These are phyloP conservation scores for Sugiyamaella boreocaroliniensis DNA, from an alignment of 805 yeast genomes.

Conservation along the genomic window DNA sequence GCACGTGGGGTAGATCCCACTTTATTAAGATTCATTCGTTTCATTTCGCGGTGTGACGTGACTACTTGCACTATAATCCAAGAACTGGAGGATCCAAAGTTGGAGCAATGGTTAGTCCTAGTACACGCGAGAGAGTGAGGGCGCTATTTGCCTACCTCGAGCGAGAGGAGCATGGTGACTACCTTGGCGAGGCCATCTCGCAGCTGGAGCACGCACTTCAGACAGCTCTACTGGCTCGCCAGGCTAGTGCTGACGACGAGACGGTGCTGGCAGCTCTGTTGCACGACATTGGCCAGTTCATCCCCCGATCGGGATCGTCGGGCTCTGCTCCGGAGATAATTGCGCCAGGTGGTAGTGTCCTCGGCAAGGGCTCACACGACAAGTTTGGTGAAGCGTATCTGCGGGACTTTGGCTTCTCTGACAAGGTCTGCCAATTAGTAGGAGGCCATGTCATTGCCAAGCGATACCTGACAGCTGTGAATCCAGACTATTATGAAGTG, in stretches of 20 bases:
- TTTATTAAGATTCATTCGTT: too few relatives aligned
- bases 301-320: slow-evolving; percentile 4
- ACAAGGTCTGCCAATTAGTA: slow-evolving; percentile 15
- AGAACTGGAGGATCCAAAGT: too few relatives aligned
- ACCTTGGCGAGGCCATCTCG: slow-evolving; percentile 13
- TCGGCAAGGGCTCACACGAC: slow-evolving; percentile 8
- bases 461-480: slow-evolving; percentile 11
- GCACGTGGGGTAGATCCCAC: too few relatives aligned
- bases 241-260: slow-evolving; percentile 12
- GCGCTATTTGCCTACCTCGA: slow-evolving; percentile 8
- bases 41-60: too few relatives aligned
- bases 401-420: slow-evolving; percentile 13
- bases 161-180: slow-evolving; percentile 12
- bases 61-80: too few relatives aligned
- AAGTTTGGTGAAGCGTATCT: slow-evolving; percentile 12
- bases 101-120: background rate
- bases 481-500: slow-evolving; percentile 6
- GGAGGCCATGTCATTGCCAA: slow-evolving; percentile 15
- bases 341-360: slow-evolving; percentile 4
- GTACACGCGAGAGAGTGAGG: background rate
- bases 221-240: slow-evolving; percentile 10
- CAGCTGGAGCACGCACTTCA: slow-evolving; percentile 15
- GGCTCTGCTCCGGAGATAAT: slow-evolving; percentile 8
- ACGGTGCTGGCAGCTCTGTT: slow-evolving; percentile 12
- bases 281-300: slow-evolving; percentile 12